Percentiles rank a stretch among this genome's conserved stretches.
phyloP scores from a whole-genome alignment of 176 grass and related monocot genomes.

The Avena eriantha region DNA sequence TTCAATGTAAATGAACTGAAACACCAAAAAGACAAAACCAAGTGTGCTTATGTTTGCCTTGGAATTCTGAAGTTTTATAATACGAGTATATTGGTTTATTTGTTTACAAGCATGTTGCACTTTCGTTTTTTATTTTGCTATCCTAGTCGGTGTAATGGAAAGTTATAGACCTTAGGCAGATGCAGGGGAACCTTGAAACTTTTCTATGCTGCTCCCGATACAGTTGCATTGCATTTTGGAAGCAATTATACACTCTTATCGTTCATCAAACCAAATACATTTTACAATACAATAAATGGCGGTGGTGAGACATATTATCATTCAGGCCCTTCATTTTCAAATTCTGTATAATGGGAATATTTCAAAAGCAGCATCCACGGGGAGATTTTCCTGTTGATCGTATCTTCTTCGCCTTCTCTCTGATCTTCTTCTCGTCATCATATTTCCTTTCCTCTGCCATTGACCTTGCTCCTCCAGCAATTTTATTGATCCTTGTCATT shows the following conservation, averaged over 20 bases:
- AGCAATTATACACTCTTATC: slow-evolving; percentile 18
- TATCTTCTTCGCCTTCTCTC: slow-evolving; percentile 71
- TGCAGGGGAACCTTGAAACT: not conserved
- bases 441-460: slow-evolving; percentile 61
- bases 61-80: slow-evolving; percentile 19
- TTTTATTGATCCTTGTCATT: slow-evolving; percentile 64
- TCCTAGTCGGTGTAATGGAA: not conserved
- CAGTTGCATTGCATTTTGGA: not conserved
- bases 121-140: not conserved
- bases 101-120: slow-evolving; percentile 12
- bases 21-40: slow-evolving; percentile 23
- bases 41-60: slow-evolving; percentile 41
- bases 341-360: slow-evolving; percentile 30
- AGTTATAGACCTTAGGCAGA: not conserved
- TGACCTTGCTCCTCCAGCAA: slow-evolving; percentile 60
- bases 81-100: slow-evolving; percentile 11
- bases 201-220: not conserved
- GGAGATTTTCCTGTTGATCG: slow-evolving; percentile 47
- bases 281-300: slow-evolving; percentile 29
- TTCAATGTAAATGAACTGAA: slow-evolving; percentile 27
- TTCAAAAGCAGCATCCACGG: slow-evolving; percentile 63
- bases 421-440: slow-evolving; percentile 66
- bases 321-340: slow-evolving; percentile 33
- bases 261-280: slow-evolving; percentile 38
- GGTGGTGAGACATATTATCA: not conserved